Base-by-base conservation (phyloP, 441 rosid species). In the Syzygium malaccense region DNA sequence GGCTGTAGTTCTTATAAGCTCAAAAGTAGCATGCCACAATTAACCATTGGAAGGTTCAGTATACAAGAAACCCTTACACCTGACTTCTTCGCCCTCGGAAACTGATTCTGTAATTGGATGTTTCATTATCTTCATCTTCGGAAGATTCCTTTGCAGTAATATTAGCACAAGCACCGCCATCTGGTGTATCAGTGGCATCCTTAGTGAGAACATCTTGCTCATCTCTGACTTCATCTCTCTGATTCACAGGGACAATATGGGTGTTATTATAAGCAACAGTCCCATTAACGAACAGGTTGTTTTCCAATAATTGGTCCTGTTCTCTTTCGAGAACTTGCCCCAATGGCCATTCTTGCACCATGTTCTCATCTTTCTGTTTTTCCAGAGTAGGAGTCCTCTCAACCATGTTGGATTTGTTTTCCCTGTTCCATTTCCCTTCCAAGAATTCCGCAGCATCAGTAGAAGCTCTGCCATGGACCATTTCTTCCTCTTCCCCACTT, bases 11-110 rank as follows among this genome's bases (percentile, higher is more conserved):
- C 79, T 64, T 60, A 13, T 51, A 60, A 60, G 79, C 51, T 23
- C 19, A 51, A 86, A 48, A 28, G 12, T 60, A 86, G 8, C 62
- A 85, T 33, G 15, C 28, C 45, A 32, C 66, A 33, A 55, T 32
- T 49, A 85, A 54, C 64, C 87, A 28, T 33, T 26, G 55, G 14
- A 86, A 48, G 48, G 13, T 64, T 64, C 41, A 86, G 55, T 54
- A 60, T 53, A 55, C 32, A 33, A 45, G 55, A 48, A 86, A 90
- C 87, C 87, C 95, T 93, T 91, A 93, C 95, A 80, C 57, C 60
- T 66, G 90, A 56, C 23, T 49, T 58, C 86, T 88, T 75, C 28
- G 87, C 86, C 88, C 89, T 66, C 91, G 92, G 55, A 86, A 64
- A 71, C 92, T 91, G 71, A 85, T 88, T n/a, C 80, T 56, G 88